Evolutionary conservation across 306 rosid genomes (phyloP).

Genomic region (Canavalia ensiformis): DNA sequence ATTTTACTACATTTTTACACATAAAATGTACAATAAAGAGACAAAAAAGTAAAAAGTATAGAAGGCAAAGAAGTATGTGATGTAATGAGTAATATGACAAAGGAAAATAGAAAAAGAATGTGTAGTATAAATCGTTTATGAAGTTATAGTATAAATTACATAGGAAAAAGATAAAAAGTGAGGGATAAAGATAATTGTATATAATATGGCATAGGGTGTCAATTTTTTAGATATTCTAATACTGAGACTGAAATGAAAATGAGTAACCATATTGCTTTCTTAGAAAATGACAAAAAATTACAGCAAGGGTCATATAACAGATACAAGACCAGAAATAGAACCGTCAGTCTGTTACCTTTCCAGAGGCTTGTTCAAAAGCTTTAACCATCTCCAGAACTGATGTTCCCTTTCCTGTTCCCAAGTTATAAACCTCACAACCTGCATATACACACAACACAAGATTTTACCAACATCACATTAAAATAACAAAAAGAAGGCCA

Average conservation of each 20-base stretch:
- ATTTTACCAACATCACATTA: not conserved
- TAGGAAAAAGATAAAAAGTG: not conserved
- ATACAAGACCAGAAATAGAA: constrained; percentile 21
- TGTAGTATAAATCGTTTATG: too few relatives aligned
- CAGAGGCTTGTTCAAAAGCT: constrained; percentile 93
- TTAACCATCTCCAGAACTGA: constrained; percentile 95
- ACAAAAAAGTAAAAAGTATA: too few relatives aligned
- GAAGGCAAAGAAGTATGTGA: too few relatives aligned
- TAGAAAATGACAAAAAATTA: not conserved
- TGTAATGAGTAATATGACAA: too few relatives aligned
- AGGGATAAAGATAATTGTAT: too few relatives aligned
- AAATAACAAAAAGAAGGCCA: not conserved
- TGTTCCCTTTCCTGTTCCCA: constrained; percentile 98
- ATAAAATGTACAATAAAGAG: too few relatives aligned
- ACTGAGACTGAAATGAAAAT: not conserved
- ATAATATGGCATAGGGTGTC: too few relatives aligned
- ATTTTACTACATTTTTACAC: too few relatives aligned
- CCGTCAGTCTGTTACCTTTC: constrained; percentile 67
- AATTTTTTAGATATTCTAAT: too few relatives aligned
- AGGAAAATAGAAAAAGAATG: too few relatives aligned
- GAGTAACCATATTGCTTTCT: not conserved
- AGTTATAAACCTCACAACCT: constrained; percentile 95
- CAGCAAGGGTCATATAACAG: not conserved
- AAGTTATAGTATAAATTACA: not conserved
- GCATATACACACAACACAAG: constrained; percentile 6